A percentile compares a stretch with the other conserved stretches of the same genome.
These are phyloP conservation scores for Kwoniella europaea DNA, from an alignment of 768 basidiomycete genomes.

Conservation along the genomic window DNA sequence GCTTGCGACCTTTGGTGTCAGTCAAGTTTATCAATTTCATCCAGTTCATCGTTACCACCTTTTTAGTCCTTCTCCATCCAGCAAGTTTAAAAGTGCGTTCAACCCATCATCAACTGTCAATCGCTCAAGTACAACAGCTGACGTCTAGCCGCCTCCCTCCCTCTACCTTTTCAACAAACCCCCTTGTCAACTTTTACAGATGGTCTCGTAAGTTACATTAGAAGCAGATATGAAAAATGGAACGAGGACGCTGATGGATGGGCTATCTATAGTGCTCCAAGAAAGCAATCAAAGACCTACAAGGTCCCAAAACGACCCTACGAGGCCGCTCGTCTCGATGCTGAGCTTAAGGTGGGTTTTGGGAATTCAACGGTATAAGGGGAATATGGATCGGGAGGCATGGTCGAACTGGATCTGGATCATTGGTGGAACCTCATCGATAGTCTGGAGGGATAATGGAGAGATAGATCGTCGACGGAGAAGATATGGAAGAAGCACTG, in stretches of 20 bases:
- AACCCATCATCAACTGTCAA: slow-evolving; percentile 13
- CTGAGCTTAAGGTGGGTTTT: slow-evolving; percentile 87
- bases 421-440: neutral
- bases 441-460: neutral
- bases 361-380: too few species aligned
- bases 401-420: slow-evolving; percentile 2
- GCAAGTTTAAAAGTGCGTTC: slow-evolving; percentile 35
- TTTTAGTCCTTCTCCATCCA: slow-evolving; percentile 23
- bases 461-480: neutral
- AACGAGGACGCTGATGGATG: slow-evolving; percentile 5
- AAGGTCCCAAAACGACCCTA: slow-evolving; percentile 98
- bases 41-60: neutral
- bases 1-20: neutral
- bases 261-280: slow-evolving; percentile 47
- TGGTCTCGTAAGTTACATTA: slow-evolving; percentile 30
- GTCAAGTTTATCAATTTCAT: neutral
- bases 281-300: slow-evolving; percentile 65
- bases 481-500: neutral
- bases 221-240: neutral
- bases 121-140: slow-evolving; percentile 4
- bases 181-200: slow-evolving; percentile 23
- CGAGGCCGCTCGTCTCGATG: slow-evolving; percentile 97
- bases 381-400: slow-evolving; percentile 4
- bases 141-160: slow-evolving; percentile 5
- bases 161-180: neutral